Base-by-base conservation (phyloP, 768 basidiomycete species). In the Termitomyces sp. region DNA sequence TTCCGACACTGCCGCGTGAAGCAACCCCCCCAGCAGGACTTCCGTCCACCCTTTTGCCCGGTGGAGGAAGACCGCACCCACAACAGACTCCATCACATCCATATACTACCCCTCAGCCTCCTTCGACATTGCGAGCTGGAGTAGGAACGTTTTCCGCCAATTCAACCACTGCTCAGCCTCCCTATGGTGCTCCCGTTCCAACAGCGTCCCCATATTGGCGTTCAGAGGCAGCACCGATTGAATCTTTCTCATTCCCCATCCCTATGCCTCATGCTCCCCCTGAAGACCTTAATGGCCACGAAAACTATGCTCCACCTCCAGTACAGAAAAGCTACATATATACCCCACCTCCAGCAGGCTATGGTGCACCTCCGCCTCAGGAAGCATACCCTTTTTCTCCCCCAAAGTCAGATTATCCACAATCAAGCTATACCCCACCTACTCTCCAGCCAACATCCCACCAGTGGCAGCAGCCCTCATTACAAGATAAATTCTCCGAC, bases 121-220 rank as follows among this genome's bases (percentile, higher is more conserved):
- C 84, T 9, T 68, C 75, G 1, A 70, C 77, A 36, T 74, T 84
- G n/a, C 80, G 79, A 39, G 77, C 83, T 35, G 71, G 70, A 11
- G 39, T 64, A 48, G 60, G 64, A 60, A 54, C 16, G 3, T 44
- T 48, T 35, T 20, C 49, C n/a, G 12, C 18, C 18, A 18, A 46
- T 33, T 20, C 54, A 2, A 28, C 28, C n/a, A 32, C 20, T 40
- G 18, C 24, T 33, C 49, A 42, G 40, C 32, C 35, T 35, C 20
- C 35, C 16, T 55, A 20, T 44, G 38, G 24, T 36, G 36, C 20
- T 20, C 39, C 48, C 15, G 20, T 53, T 24, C 3, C 40, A 12
- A 18, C 42, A 1, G 4, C 22, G 3, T 46, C 40, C 1, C 11
- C 49, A 28, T 13, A 32, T 18, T 32, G 20, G 48, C 35, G 28